A percentile compares a stretch with the other conserved stretches of the same genome.
Evolutionary conservation across 208 protist genomes (phyloP).

Genomic region (Leishmania mexicana): DNA sequence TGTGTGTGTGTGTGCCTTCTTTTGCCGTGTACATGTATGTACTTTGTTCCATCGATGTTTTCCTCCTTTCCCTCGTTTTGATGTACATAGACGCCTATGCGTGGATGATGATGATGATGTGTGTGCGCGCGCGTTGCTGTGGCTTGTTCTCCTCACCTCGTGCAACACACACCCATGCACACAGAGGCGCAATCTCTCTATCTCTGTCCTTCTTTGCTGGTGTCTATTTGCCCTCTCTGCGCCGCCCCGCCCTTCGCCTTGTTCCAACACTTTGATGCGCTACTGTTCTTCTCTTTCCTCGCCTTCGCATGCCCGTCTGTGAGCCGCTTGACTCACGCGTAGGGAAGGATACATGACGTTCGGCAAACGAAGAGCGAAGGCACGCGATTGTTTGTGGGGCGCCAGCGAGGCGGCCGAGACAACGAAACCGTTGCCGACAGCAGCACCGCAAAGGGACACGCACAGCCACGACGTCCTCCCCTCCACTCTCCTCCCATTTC

Average conservation of each 20-base stretch:
- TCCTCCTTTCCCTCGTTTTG: neutral
- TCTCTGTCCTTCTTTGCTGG: neutral
- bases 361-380: neutral
- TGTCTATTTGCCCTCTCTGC: neutral
- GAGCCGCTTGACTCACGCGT: neutral
- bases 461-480: neutral
- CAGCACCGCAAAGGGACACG: neutral
- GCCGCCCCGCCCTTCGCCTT: neutral
- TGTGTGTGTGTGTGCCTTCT: neutral
- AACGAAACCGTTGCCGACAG: neutral
- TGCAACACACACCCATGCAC: neutral
- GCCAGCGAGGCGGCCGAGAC: neutral
- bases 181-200: neutral
- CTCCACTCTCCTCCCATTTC: neutral
- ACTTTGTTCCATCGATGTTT: neutral
- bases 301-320: neutral
- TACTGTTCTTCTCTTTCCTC: too few relatives aligned
- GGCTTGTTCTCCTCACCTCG: neutral
- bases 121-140: neutral
- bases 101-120: neutral
- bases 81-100: slow-evolving; percentile 5
- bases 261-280: neutral
- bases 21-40: slow-evolving; percentile 3
- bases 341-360: neutral
- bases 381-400: too few relatives aligned